Evolutionary conservation across 2,329 filamentous ascomycete species (phyloP).

Genomic region (Dryadomyces quercivorus): DNA sequence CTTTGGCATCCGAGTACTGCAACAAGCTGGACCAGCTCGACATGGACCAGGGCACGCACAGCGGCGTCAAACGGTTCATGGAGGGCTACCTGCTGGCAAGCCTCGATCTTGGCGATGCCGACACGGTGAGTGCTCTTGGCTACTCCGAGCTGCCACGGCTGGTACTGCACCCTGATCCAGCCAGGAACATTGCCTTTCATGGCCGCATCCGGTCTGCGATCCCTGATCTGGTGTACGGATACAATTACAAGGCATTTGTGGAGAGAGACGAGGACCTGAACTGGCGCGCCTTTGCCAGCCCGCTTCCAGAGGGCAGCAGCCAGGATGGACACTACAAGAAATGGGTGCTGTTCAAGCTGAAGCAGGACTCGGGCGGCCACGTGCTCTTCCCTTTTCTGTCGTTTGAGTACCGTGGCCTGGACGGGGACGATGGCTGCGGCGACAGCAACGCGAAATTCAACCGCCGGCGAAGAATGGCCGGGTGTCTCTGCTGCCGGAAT

Average conservation of each 20-base stretch:
- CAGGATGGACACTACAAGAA: neutral
- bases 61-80: neutral
- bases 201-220: neutral
- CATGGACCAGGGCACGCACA: neutral
- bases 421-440: neutral
- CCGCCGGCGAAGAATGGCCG: neutral
- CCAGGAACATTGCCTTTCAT: neutral
- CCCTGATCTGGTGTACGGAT: constrained; percentile 1
- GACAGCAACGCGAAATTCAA: neutral
- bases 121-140: neutral
- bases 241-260: neutral
- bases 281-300: too few relatives aligned
- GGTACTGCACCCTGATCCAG: neutral
- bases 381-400: neutral
- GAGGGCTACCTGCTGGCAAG: neutral
- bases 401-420: neutral
- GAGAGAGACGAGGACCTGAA: neutral
- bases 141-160: neutral
- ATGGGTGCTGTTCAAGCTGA: neutral
- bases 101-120: neutral
- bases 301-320: too few relatives aligned
- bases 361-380: neutral
- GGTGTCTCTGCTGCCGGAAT: neutral
- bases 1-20: neutral
- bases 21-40: neutral